Evolutionary conservation across 73 alveolate species (phyloP), one percentile per base, ranked within the genome.

Genomic region (Paraurostyla sp.): DNA sequence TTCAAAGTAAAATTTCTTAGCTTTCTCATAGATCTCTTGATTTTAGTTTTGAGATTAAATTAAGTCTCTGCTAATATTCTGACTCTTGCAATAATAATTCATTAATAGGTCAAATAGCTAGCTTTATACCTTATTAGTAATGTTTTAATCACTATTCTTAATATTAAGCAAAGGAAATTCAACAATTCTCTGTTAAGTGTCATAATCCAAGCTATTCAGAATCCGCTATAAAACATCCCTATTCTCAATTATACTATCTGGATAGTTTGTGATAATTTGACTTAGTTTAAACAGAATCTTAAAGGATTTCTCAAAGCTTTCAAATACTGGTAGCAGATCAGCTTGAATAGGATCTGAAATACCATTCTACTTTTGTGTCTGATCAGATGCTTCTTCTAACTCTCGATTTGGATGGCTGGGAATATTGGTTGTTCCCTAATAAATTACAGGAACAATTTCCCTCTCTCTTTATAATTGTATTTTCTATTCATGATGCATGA

Each of bases 381-480:
- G 30, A 1, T 23, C 69, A 38, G 25, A 27, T 30, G 40, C 9
- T 43, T 59, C 83, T 20, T 46, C 76, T 11, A 9, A 40, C 38
- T 81, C 91, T 32, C 43, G 9, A 0, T 59, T 32, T 6, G 91
- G 91, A 27, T 57, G 57, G 22, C n/a, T 0, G 3, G 91, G 91
- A 41, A 59, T 81, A 40, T 27, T n/a, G 0, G 1, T 22, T 7
- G 43, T 63, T 6, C 29, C 59, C 27, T 48, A 7, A 51, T 81
- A 81, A 27, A 38, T 32, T 7, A 59, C 68, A 1, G 68, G 71
- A 29, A 27, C 76, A 59, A 30, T 7, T 30, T 20, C 32, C 48
- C 32, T 59, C 49, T 25, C 32, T 30, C 49, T 59, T 59, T 59
- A 43, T 4, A 59, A 4, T 27, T 59, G 43, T 49, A 59, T 59